phyloP scores from a whole-genome alignment of 495 filamentous ascomycete genomes.

The Pseudomonodictys pantanalensis region DNA sequence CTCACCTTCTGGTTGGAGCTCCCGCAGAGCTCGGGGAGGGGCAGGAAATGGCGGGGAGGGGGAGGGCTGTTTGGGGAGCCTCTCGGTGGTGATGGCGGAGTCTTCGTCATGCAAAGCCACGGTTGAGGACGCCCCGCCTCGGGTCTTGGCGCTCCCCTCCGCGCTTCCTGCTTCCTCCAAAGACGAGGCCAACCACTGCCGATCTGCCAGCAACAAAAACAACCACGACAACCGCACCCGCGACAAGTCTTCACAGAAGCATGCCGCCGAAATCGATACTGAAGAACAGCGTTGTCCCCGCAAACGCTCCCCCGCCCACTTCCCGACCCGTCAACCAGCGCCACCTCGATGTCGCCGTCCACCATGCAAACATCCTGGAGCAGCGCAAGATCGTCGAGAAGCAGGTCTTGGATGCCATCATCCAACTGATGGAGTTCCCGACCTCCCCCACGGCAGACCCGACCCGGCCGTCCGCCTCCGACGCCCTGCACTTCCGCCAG shows the following conservation, averaged over 20 bases:
- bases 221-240: neutral
- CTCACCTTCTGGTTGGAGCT: neutral
- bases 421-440: slow-evolving; percentile 64
- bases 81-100: neutral
- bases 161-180: neutral
- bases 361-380: slow-evolving; percentile 78
- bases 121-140: neutral
- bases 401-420: slow-evolving; percentile 65
- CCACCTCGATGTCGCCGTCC: slow-evolving; percentile 63
- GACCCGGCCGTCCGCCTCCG: slow-evolving; percentile 54
- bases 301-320: slow-evolving; percentile 42
- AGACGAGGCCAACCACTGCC: neutral
- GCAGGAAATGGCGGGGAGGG: neutral
- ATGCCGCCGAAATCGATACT: slow-evolving; percentile 52
- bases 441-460: slow-evolving; percentile 52
- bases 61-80: neutral
- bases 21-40: neutral
- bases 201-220: neutral
- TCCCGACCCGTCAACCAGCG: slow-evolving; percentile 51
- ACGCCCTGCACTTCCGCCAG: slow-evolving; percentile 56
- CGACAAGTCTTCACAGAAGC: neutral
- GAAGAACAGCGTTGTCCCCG: slow-evolving; percentile 49
- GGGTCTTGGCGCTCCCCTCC: slow-evolving; percentile 3
- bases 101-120: slow-evolving; percentile 25
- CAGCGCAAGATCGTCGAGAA: slow-evolving; percentile 69